Evolutionary conservation across 495 filamentous ascomycete species (phyloP).

Genomic region (Hypoxylon lienhwacheense): DNA sequence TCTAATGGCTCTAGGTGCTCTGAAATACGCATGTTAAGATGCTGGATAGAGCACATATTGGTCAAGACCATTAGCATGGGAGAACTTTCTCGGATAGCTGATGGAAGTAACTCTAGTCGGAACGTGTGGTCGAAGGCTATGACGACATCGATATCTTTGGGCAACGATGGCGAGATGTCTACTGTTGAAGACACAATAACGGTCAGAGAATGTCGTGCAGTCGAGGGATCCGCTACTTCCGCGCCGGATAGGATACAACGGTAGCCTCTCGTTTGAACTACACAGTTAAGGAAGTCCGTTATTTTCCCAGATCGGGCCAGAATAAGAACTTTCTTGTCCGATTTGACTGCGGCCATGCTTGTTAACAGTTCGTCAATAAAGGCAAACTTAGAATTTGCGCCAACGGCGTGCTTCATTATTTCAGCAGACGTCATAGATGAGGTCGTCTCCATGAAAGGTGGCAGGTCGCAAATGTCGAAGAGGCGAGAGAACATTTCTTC

Average conservation of each 20-base stretch:
- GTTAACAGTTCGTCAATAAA: constrained; percentile 50
- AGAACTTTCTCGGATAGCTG: constrained; percentile 9
- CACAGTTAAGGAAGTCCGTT: constrained; percentile 44
- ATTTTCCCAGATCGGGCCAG: constrained; percentile 43
- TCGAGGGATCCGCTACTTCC: constrained; percentile 17
- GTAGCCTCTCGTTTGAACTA: constrained; percentile 37
- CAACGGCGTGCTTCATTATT: constrained; percentile 43
- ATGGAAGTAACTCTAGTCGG: constrained; percentile 24
- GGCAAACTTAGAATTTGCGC: constrained; percentile 50
- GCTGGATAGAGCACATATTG: constrained; percentile 48
- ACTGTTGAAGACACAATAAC: constrained; percentile 33
- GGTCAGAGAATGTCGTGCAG: constrained; percentile 21
- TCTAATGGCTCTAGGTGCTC: constrained; percentile 40
- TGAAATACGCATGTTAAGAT: constrained; percentile 45
- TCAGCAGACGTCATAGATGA: constrained; percentile 33
- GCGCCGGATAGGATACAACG: constrained; percentile 33
- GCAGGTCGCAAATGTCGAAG: constrained; percentile 48
- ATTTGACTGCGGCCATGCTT: constrained; percentile 27
- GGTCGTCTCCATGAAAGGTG: constrained; percentile 42
- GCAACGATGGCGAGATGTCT: constrained; percentile 18
- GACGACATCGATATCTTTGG: constrained; percentile 39
- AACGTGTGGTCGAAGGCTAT: constrained; percentile 48
- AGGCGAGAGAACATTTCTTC: constrained; percentile 45
- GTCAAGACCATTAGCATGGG: constrained; percentile 43
- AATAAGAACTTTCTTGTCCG: constrained; percentile 44